Base-by-base conservation (phyloP, 257 asterid species). In the Striga asiatica region DNA sequence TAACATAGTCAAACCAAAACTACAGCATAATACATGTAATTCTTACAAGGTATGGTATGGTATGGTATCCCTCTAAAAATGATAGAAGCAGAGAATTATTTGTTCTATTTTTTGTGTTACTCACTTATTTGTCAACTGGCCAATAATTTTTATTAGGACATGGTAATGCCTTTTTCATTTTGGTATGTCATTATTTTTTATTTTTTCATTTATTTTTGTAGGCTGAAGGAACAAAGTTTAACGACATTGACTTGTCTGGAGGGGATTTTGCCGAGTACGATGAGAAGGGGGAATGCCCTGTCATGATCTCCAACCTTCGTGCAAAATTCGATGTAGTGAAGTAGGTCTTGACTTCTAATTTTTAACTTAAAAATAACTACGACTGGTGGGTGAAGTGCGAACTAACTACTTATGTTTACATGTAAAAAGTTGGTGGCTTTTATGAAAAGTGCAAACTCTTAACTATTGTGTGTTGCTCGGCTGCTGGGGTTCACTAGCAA, bases 271-370 rank as follows among this genome's bases (percentile, higher is more conserved):
- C 78, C 14, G 99, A 88, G 50, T 92, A 88, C 23, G 95, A 85
- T 32, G 97, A 92, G 75, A 88, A 85, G 81, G 97, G 99, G 10
- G 81, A 79, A 71, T 76, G 81, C 60, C 94, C 95, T 0, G 97
- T 92, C 66, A 85, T 79, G 94, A 81, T 88, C 71, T 85, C 94
- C 65, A 85, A 83, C 69, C 81, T 73, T 20, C 71, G 78, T 42
- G 82, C 95, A 18, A 70, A 46, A 50, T 92, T 92, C 60, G 66
- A 57, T 1, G 78, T 82, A 41, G 70, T 52, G 37, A 82, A 85
- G 80, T 80, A 84, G 80, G 52, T 58, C 45, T 34, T 3, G 11
- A 34, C 7, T 31, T 23, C 27, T 31, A 9, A 4, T 9, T n/a
- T 49, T 45, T 16, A 20, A 3, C 39, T 12, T 37, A 50, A 25